Conservation (phyloP, 495 filamentous ascomycete species). For the Podospora didyma region DNA sequence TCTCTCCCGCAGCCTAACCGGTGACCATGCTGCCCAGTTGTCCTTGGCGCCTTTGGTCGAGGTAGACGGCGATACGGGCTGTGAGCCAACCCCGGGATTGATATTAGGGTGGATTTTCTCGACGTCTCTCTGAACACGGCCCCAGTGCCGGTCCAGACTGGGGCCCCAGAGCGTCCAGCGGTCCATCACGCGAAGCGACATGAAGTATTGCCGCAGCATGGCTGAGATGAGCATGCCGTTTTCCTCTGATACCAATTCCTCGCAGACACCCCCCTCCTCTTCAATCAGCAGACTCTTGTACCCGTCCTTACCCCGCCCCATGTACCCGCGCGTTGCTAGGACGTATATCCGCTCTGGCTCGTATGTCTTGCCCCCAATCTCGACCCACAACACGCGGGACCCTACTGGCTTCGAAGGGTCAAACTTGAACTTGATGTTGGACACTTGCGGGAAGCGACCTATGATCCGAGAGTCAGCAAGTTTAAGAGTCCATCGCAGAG, state of each 20-base stretch:
- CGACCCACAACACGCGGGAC: constrained; percentile 58
- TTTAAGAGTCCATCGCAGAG: too few relatives aligned
- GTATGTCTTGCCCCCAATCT: constrained; percentile 55
- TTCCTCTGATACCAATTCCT: constrained; percentile 78
- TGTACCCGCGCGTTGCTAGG: constrained; percentile 76
- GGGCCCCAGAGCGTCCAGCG: constrained; percentile 66
- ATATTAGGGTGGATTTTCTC: constrained; percentile 29
- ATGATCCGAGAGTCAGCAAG: neutral
- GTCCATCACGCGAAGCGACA: constrained; percentile 73
- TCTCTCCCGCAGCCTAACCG: constrained; percentile 41
- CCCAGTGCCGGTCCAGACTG: constrained; percentile 57
- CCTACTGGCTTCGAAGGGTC: constrained; percentile 56
- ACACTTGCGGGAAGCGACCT: constrained; percentile 73
- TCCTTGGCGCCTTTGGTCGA: constrained; percentile 19
- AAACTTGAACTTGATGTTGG: constrained; percentile 69
- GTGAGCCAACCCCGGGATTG: neutral
- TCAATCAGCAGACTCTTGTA: constrained; percentile 67
- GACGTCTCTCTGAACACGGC: constrained; percentile 48
- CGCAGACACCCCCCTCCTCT: constrained; percentile 65
- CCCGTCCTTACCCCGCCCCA: constrained; percentile 81
- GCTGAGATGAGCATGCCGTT: constrained; percentile 80
- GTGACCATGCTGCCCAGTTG: constrained; percentile 41
- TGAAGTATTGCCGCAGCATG: constrained; percentile 84
- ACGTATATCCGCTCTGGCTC: constrained; percentile 58
- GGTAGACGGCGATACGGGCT: too few relatives aligned